Percentiles rank a stretch among this genome's conserved stretches.
Conservation (phyloP, 108 stramenopile genomes). For the Pseudonitzschia delicatissima region DNA sequence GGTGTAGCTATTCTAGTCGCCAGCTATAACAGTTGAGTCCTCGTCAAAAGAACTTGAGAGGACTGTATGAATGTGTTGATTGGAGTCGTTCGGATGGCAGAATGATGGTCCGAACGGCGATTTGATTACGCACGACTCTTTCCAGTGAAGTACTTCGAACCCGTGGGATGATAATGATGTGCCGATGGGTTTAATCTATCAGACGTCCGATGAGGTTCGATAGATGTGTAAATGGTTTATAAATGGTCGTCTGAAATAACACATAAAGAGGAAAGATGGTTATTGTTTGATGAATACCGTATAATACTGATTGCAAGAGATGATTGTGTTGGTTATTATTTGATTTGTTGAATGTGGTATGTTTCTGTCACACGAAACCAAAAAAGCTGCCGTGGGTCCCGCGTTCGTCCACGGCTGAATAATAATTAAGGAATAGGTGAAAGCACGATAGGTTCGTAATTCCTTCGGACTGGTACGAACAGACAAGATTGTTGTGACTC, state of each 20-base stretch:
- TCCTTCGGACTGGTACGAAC: neutral
- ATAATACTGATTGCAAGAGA: too few relatives aligned
- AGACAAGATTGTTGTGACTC: too few relatives aligned
- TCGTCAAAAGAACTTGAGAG: too few relatives aligned
- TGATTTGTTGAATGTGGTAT: conserved; percentile 1
- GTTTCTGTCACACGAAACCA: neutral
- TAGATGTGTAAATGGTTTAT: neutral
- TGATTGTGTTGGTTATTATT: too few relatives aligned
- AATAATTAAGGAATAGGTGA: neutral
- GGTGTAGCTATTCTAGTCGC: too few relatives aligned
- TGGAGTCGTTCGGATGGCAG: neutral
- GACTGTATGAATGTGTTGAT: neutral
- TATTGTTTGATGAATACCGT: too few relatives aligned
- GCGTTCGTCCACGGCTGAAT: too few relatives aligned
- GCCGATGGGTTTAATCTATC: neutral
- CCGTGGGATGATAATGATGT: neutral
- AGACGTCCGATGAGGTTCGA: neutral
- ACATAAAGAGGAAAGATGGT: neutral
- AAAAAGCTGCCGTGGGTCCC: too few relatives aligned
- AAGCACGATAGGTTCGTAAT: neutral
- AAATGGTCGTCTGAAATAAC: neutral
- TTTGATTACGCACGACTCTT: neutral
- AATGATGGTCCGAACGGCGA: neutral
- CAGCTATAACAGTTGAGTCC: too few relatives aligned
- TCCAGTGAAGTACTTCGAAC: neutral